Base-by-base conservation (phyloP, 768 basidiomycete species). In the Lactifluus subvellereus region DNA sequence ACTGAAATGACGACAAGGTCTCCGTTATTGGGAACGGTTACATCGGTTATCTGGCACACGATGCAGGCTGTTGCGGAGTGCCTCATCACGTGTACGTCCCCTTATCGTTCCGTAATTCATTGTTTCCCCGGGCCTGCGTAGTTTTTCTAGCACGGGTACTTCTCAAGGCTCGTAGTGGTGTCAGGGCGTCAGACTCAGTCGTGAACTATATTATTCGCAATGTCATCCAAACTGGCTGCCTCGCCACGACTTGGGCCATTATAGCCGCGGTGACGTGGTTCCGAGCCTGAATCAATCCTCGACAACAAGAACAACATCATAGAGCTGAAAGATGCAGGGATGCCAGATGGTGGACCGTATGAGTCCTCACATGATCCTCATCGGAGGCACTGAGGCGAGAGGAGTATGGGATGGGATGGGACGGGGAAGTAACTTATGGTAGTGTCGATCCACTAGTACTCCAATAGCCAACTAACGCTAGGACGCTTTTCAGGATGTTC, bases 91-190 rank as follows among this genome's bases (percentile, higher is more conserved):
- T 14, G 58, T 59, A 52, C 11, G 50, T 27, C 22, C 7, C 6
- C 18, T 58, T 22, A n/a, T 37, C 4, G n/a, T 30, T 52, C 32
- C n/a, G 14, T 20, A n/a, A 20, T 8, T 33, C 32, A 52, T 32
- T 51, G n/a, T 3, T 16, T n/a, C 20, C 8, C 27, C n/a, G n/a
- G n/a, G n/a, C n/a, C 2, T 20, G 10, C 30, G 6, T 22, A 59
- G 58, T 43, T 43, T 40, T 52, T 14, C 58, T 59, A 13, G 6
- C 7, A 13, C 58, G 58, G 1, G 50, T 20, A 27, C 50, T 59
- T 43, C n/a, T 59, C n/a, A 52, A 43, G 20, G 13, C 58, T 16
- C 58, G 58, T 2, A 59, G 58, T 7, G 58, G 58, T 3, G 4
- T 52, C 4, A 11, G 8, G 30, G 18, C 13, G 13, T 52, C 58